Conservation (phyloP, 257 asterid genomes). For the Solanum verrucosum region DNA sequence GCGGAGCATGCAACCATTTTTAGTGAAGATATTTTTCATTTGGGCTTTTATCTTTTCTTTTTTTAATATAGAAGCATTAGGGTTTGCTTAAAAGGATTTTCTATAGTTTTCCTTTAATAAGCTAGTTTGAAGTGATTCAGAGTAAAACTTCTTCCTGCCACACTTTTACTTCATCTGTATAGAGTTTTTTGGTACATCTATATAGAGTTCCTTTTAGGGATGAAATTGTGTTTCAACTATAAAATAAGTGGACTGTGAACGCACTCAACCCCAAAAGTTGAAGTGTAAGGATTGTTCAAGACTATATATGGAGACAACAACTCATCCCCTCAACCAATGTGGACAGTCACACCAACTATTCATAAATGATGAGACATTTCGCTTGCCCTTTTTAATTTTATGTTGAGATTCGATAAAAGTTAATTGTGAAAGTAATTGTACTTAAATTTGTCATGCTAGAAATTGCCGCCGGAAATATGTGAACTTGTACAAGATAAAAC, state of each 20-base stretch:
- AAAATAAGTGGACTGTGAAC: background rate
- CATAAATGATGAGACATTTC: background rate
- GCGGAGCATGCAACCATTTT: background rate
- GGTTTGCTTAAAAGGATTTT: background rate
- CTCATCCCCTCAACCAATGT: background rate
- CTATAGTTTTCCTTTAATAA: background rate
- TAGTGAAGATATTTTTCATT: background rate
- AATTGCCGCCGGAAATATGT: slow-evolving; percentile 71
- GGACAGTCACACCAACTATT: background rate
- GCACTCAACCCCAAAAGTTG: background rate
- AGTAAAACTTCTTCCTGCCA: background rate
- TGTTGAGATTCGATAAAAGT: background rate
- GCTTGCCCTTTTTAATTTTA: background rate
- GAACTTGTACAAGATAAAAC: slow-evolving; percentile 71
- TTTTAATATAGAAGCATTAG: background rate
- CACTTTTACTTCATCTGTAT: background rate
- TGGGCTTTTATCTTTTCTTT: background rate
- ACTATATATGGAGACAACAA: background rate
- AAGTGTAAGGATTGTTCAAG: background rate
- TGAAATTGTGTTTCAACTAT: background rate
- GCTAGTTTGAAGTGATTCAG: background rate
- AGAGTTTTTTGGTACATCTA: background rate
- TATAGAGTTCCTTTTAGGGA: background rate
- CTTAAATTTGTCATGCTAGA: slow-evolving; percentile 32
- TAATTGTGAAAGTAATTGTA: slow-evolving; percentile 1